Evolutionary conservation across 2,329 filamentous ascomycete species (phyloP).

Genomic region (Cyphellophora attinorum): DNA sequence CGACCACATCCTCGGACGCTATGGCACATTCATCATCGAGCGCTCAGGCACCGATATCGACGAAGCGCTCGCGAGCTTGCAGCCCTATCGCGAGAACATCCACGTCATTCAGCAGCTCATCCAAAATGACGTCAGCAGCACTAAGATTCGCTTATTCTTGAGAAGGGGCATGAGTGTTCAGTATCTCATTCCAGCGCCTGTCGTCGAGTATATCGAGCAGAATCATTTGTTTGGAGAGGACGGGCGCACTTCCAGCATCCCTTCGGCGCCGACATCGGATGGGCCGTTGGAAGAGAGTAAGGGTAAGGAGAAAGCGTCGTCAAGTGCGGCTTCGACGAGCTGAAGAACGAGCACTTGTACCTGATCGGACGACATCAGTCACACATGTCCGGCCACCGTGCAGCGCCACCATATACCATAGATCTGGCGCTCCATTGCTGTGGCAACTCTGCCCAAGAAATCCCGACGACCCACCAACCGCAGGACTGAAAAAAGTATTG

Average conservation of each 20-base stretch:
- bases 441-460: no score
- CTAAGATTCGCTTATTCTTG: slow-evolving; percentile 71
- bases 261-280: no score
- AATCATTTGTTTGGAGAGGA: slow-evolving; percentile 56
- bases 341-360: no score
- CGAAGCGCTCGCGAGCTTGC: slow-evolving; percentile 71
- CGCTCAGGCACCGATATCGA: slow-evolving; percentile 81
- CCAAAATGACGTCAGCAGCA: slow-evolving; percentile 73
- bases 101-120: slow-evolving; percentile 83
- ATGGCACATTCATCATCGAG: slow-evolving; percentile 79
- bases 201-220: slow-evolving; percentile 65
- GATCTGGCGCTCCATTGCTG: no score
- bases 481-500: no score
- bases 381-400: no score
- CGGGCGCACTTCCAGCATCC: slow-evolving; percentile 13
- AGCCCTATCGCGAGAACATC: slow-evolving; percentile 76
- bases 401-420: no score
- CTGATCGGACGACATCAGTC: no score
- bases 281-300: no score
- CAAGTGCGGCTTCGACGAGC: no score
- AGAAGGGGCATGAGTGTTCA: slow-evolving; percentile 73
- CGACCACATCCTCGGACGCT: slow-evolving; percentile 76
- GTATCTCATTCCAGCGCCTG: slow-evolving; percentile 63
- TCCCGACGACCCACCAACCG: no score
- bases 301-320: no score